Base-by-base conservation (phyloP, 2,329 filamentous ascomycete species). In the Trichophyton mentagrophytes region DNA sequence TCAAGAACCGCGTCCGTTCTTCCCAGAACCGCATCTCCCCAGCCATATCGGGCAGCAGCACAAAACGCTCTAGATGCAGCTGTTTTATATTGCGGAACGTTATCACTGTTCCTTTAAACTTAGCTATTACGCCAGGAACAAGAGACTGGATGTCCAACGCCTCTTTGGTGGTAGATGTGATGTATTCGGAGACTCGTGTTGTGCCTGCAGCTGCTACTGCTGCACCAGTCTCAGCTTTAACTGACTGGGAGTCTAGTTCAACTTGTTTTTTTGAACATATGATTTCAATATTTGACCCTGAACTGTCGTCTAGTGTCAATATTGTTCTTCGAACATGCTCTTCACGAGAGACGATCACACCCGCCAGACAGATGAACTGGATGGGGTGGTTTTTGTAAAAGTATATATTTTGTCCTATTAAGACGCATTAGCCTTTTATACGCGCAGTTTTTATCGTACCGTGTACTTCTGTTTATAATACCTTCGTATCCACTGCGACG, bases 321-420 rank as follows among this genome's bases (percentile, higher is more conserved):
- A 83, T 71, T 38, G 72, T 75, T 60, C 77, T 78, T 27, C 79
- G 77, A 1, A 78, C 76, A 59, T 82, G 74, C 60, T 84, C 82
- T 42, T 80, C 76, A 60, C 81, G 72, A 60, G 82, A 80, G 60
- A 90, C 84, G 22, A 92, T 79, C 7, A 90, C 72, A 33, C 89
- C 89, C 6, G 84, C 80, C 36, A 91, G 72, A 63, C 85, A 84
- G 59, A 88, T 82, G 82, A 85, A 91, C 79, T 84, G 83, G 66
- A 92, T 83, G 0, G 88, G 88, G 65, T 91, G 84, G 71, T 90
- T 91, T 57, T 79, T 73, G 74, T 85, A 79, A 72, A 90, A 90
- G 72, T 79, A 82, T 44, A 83, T 72, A 57, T 78, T 74, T 68
- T 82, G 80, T 51, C 78, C 81, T 82, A 36, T 30, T 36, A 17